Evolutionary conservation across 345 rosid genomes (phyloP), one percentile per base, ranked within the genome.

Genomic region (Lepidium sativum): DNA sequence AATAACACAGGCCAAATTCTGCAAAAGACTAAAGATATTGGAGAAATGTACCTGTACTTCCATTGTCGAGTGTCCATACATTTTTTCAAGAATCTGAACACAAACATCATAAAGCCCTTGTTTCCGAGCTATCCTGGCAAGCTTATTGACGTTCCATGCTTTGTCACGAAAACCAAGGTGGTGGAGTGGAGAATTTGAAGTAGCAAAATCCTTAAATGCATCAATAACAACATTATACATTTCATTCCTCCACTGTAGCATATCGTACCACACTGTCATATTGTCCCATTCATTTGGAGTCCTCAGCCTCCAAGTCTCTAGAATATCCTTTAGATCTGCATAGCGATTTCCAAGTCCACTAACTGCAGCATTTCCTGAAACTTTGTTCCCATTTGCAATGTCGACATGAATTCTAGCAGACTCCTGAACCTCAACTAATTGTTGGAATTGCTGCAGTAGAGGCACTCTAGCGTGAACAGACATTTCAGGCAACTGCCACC

Each of bases 401-500:
- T 94, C 97, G 54, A 85, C 79, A 47, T 87, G 83, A 77, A 90
- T 86, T 78, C 92, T 80, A 45, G 92, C 80, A 67, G 99, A 94
- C 84, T 94, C 99, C 72, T 94, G 96, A 73, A 90, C 96, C 79
- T 94, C 99, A 71, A 90, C 96, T 51, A 94, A 71, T 80, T 94
- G 97, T 73, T 94, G 99, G 78, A 94, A 94, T 77, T 94, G 96
- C 84, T 88, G 97, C 76, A 94, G 73, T 62, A 94, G 84, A 56
- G 97, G 96, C 83, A 94, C 80, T 81, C 92, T 88, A 23, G 97
- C 84, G 76, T 88, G 99, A 72, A 86, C 91, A 40, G 92, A 90
- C 92, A 94, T 85, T 78, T 94, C 99, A 69, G 99, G 99, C 82
- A 94, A 81, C 81, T 88, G 99, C 96, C 99, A 94, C 97, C 99